Base-by-base conservation (phyloP, 176 grass and related monocot species). In the Neostapfia colusana region DNA sequence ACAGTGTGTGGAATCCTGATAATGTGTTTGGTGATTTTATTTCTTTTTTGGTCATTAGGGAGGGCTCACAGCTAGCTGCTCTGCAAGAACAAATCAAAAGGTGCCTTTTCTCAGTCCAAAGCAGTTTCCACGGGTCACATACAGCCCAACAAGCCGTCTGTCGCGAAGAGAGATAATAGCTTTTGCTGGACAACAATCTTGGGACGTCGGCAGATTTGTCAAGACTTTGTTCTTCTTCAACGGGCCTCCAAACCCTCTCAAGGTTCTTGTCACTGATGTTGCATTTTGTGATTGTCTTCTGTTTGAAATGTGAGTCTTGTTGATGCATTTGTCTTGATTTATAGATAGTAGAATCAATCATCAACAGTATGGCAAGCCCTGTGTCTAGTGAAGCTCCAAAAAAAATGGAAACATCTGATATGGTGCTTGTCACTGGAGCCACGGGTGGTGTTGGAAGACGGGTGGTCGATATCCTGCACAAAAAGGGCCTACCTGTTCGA, bases 171-270 rank as follows among this genome's bases (percentile, higher is more conserved):
- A 65, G 17, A 48, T 90, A 18, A 74, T 90, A 75, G 89, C 91
- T 70, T 75, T 89, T 24, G 84, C 84, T 4, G 77, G 82, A 4
- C 31, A 89, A 37, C 85, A 98, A 77, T 73, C 89, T 78, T 98
- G 95, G 95, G 95, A 98, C 67, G 67, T 98, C 27, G 80, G 95
- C 39, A 90, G 95, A 86, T 98, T 98, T 75, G 74, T 92, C 1
- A 98, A 41, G 68, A 98, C 95, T 37, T 40, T 98, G 50, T 95
- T 84, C 73, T 98, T 98, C 82, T 98, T 92, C 74, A 98, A 98
- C 70, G 91, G 95, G 11, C 91, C 89, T 74, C 91, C 95, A 16
- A 98, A 98, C 54, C 95, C 91, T 81, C 84, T 89, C 69, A 92
- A 90, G 95, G 91, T 98, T 75, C 71, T 13, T 60, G 2, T 57